These are phyloP conservation scores for Mycena vulgaris DNA, from an alignment of 768 basidiomycete species.

Conservation along the genomic window DNA sequence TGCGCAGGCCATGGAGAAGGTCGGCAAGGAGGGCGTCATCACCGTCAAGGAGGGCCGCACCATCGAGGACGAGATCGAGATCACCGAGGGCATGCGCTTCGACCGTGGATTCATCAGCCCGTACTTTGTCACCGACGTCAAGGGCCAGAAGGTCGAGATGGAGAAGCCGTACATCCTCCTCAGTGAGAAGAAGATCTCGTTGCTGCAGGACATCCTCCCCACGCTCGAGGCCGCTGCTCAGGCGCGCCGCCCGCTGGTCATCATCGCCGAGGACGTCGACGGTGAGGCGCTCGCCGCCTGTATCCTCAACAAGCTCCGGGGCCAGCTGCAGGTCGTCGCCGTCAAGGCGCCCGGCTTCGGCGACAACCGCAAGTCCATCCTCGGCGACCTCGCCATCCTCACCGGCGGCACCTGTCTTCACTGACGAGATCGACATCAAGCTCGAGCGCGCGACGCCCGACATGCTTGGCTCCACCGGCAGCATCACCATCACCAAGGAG, in stretches of 20 bases:
- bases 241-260: conserved; percentile 89
- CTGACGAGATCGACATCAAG: conserved; percentile 96
- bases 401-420: conserved; percentile 99
- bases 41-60: conserved; percentile 99
- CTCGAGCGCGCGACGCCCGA: conserved; percentile 92
- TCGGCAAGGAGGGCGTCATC: conserved; percentile 99
- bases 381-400: conserved; percentile 96
- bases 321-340: conserved; percentile 93
- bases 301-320: conserved; percentile 99
- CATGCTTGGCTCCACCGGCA: conserved; percentile 91
- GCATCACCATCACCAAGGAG: conserved; percentile 96
- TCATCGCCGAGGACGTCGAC: conserved; percentile 98
- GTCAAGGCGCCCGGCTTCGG: conserved; percentile 99
- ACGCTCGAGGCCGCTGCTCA: conserved; percentile 88
- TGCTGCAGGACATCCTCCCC: conserved; percentile 95
- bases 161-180: conserved; percentile 97
- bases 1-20: conserved; percentile 99
- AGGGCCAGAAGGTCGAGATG: conserved; percentile 95
- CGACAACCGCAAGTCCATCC: conserved; percentile 98
- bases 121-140: conserved; percentile 99
- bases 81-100: conserved; percentile 99
- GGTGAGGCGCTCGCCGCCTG: conserved; percentile 98
- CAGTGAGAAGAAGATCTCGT: conserved; percentile 98
- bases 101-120: conserved; percentile 99
- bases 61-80: conserved; percentile 98